phyloP scores from a whole-genome alignment of 2,329 filamentous ascomycete genomes.

The Mycosphaerella sp. region DNA sequence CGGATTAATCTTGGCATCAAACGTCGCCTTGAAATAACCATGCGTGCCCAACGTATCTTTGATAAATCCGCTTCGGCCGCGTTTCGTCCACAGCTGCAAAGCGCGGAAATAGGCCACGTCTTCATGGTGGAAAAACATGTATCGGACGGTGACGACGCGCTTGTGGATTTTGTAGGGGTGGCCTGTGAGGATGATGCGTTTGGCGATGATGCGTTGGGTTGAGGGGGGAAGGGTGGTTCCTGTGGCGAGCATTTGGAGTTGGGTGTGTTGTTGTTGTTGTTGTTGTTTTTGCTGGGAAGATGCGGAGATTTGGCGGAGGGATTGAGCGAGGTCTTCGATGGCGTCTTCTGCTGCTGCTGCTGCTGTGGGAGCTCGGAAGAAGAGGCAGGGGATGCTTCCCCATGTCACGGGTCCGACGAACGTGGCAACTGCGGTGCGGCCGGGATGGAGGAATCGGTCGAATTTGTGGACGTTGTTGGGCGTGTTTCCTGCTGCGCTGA shows the following conservation, averaged over 20 bases:
- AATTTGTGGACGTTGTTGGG: conserved; percentile 98
- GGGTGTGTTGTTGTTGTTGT: neutral
- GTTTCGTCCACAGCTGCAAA: conserved; percentile 84
- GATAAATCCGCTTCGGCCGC: conserved; percentile 81
- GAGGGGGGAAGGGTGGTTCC: conserved; percentile 80
- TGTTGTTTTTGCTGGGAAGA: neutral
- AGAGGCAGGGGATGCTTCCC: conserved; percentile 84
- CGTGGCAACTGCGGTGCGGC: conserved; percentile 78
- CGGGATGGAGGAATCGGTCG: conserved; percentile 83
- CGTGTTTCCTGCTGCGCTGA: conserved; percentile 81
- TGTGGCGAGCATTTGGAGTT: conserved; percentile 69
- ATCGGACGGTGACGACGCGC: conserved; percentile 89
- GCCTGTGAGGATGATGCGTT: conserved; percentile 87
- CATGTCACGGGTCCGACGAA: conserved; percentile 89
- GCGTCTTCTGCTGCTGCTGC: conserved; percentile 37
- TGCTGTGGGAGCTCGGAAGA: conserved; percentile 56
- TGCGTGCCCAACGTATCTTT: conserved; percentile 94
- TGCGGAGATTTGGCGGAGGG: conserved; percentile 23
- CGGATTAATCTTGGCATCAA: conserved; percentile 92
- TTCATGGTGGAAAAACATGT: conserved; percentile 99
- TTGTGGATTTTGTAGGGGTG: conserved; percentile 99
- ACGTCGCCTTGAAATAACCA: conserved; percentile 99
- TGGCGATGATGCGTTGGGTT: conserved; percentile 72
- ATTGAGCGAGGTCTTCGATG: conserved; percentile 34
- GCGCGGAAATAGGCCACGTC: conserved; percentile 99